Conservation (phyloP, 441 rosid genomes). For the Pelargonium myrrhifolium region DNA sequence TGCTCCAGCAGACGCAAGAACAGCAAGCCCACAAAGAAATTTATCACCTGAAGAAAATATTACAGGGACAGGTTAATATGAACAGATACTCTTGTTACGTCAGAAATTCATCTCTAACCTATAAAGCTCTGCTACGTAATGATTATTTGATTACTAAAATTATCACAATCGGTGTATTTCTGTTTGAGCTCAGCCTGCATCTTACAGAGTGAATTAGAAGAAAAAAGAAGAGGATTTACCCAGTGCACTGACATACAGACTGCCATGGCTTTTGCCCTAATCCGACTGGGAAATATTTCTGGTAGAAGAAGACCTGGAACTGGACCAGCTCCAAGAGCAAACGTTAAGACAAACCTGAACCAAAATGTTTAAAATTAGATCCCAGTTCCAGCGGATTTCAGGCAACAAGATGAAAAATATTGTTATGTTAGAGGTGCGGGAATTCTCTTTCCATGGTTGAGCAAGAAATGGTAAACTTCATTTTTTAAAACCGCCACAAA, state of each 20-base stretch:
- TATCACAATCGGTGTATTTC: not conserved
- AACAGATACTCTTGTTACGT: too few relatives aligned
- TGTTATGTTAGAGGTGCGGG: not conserved
- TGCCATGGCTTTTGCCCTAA: conserved; percentile 52
- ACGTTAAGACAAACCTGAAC: conserved; percentile 42
- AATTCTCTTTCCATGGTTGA: not conserved
- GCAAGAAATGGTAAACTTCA: not conserved
- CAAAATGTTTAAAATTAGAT: not conserved
- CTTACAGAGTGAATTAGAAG: not conserved
- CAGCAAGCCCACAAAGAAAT: conserved; percentile 1
- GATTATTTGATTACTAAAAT: not conserved
- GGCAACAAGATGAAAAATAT: not conserved
- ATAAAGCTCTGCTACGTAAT: too few relatives aligned
- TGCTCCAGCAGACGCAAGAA: not conserved
- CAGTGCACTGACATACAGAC: conserved; percentile 48
- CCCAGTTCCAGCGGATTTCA: not conserved
- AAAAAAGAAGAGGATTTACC: conserved; percentile 25
- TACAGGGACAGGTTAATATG: not conserved
- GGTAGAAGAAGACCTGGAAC: conserved; percentile 52
- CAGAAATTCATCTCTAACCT: too few relatives aligned
- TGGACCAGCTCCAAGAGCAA: conserved; percentile 54
- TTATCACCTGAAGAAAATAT: not conserved
- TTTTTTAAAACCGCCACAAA: not conserved
- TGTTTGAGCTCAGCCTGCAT: not conserved
- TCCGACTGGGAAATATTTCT: conserved; percentile 41